Conservation (phyloP, 257 asterid species). For the Scutellaria galericulata region DNA sequence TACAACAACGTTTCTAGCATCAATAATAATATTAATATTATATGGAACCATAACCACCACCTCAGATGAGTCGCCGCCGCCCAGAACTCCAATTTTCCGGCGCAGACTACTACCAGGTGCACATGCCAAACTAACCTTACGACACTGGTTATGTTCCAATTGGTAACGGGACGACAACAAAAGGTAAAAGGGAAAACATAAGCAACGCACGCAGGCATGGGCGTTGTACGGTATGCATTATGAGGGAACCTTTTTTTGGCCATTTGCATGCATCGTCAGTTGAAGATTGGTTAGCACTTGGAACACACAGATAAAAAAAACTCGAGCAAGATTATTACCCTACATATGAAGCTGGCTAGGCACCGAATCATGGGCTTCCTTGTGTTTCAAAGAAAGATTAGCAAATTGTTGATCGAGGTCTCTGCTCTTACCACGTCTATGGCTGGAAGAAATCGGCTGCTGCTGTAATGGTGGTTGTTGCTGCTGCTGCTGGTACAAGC, state of each 20-base stretch:
- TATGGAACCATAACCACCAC: constrained; percentile 64
- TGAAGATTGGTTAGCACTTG: constrained; percentile 39
- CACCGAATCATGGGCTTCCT: constrained; percentile 60
- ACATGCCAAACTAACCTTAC: constrained; percentile 44
- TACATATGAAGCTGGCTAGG: constrained; percentile 74
- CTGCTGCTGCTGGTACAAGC: constrained; percentile 62
- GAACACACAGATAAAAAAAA: constrained; percentile 33
- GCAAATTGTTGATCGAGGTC: constrained; percentile 79
- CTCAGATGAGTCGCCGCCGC: constrained; percentile 74
- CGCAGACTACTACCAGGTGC: constrained; percentile 92
- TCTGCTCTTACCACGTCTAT: constrained; percentile 70
- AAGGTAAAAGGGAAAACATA: constrained; percentile 18
- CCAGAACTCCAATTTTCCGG: constrained; percentile 51
- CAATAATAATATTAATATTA: constrained; percentile 37
- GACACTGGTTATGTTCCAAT: constrained; percentile 24
- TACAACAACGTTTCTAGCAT: constrained; percentile 40
- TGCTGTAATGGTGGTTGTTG: constrained; percentile 49
- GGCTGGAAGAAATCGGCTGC: constrained; percentile 53
- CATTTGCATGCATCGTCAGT: constrained; percentile 47
- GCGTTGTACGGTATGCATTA: constrained; percentile 22
- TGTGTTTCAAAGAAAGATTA: constrained; percentile 75
- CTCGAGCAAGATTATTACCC: constrained; percentile 36
- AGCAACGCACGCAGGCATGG: constrained; percentile 28
- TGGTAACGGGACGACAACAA: background rate
- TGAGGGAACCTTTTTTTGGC: constrained; percentile 30